Percentiles rank a stretch among this genome's conserved stretches.
These are phyloP conservation scores for Gardenia jasminoides DNA, from an alignment of 257 asterid genomes.

Conservation along the genomic window DNA sequence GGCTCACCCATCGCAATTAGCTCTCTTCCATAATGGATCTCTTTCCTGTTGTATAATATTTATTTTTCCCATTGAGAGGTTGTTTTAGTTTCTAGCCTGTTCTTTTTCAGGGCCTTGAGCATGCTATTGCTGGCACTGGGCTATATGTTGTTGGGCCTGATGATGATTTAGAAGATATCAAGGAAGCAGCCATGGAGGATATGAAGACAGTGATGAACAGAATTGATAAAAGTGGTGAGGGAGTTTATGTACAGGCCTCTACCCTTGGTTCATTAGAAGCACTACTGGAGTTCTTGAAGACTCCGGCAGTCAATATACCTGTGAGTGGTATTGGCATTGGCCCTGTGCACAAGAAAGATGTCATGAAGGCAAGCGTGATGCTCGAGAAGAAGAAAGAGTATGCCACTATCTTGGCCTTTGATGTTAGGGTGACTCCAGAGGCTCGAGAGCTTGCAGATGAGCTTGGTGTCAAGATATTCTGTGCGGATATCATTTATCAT, in stretches of 20 bases:
- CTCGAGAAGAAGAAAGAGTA: conserved; percentile 96
- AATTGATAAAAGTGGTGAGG: conserved; percentile 90
- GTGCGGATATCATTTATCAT: conserved; percentile 89
- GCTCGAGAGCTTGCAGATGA: conserved; percentile 94
- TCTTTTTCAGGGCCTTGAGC: conserved; percentile 86
- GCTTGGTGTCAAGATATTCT: conserved; percentile 76
- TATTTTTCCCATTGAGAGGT: neutral
- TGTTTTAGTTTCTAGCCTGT: conserved; percentile 12
- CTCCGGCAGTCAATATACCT: conserved; percentile 88
- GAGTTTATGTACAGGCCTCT: conserved; percentile 96
- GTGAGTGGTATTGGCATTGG: conserved; percentile 98
- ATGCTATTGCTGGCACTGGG: conserved; percentile 95
- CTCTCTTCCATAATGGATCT: neutral
- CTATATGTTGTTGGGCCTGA: conserved; percentile 83
- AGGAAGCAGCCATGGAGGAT: conserved; percentile 90
- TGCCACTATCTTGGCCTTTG: conserved; percentile 91
- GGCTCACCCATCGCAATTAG: neutral
- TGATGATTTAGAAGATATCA: conserved; percentile 76
- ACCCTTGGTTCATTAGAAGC: conserved; percentile 98
- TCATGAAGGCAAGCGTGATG: conserved; percentile 98
- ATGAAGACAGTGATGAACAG: conserved; percentile 92
- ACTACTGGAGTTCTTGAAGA: conserved; percentile 83
- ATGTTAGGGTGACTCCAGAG: conserved; percentile 86
- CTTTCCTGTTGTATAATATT: neutral
- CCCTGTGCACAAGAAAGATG: conserved; percentile 91